phyloP scores from a whole-genome alignment of 2,329 filamentous ascomycete species.

The Cladorrhinum sp. region DNA sequence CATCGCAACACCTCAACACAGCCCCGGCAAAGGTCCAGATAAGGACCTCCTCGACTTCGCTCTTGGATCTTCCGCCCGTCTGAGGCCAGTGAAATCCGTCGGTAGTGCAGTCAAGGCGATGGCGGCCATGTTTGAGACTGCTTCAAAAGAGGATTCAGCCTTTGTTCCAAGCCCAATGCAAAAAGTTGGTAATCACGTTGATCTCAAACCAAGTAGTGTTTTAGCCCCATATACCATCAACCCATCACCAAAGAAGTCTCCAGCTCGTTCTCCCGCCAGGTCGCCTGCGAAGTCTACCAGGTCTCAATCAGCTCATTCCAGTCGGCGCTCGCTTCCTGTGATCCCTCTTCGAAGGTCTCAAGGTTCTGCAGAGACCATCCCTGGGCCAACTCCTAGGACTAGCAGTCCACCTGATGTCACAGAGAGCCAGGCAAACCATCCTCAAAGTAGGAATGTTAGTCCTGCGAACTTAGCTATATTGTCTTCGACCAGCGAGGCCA shows the following conservation, averaged over 20 bases:
- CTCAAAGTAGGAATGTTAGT: too few relatives aligned
- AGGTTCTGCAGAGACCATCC: not conserved
- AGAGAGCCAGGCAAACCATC: too few relatives aligned
- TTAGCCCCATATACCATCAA: slow-evolving; percentile 29
- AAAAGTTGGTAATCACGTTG: slow-evolving; percentile 11
- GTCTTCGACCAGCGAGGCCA: not conserved
- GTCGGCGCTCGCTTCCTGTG: not conserved
- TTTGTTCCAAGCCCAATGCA: slow-evolving; percentile 16
- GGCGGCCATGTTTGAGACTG: slow-evolving; percentile 50
- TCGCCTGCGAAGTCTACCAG: not conserved
- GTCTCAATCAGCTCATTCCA: slow-evolving; percentile 4
- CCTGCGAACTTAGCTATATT: too few relatives aligned
- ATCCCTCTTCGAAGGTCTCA: not conserved
- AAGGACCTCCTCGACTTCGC: not conserved
- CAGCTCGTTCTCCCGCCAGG: slow-evolving; percentile 1
- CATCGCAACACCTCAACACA: not conserved
- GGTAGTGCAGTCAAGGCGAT: slow-evolving; percentile 46
- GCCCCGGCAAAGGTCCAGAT: slow-evolving; percentile 11
- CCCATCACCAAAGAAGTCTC: slow-evolving; percentile 13
- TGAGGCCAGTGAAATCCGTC: slow-evolving; percentile 23
- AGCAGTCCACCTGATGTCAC: not conserved
- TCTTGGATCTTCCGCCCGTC: not conserved
- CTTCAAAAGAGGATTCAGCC: slow-evolving; percentile 24
- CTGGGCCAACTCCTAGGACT: not conserved
- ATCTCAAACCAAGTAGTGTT: slow-evolving; percentile 23